phyloP scores from a whole-genome alignment of 2,329 filamentous ascomycete species.

The Furcasterigmium furcatum region DNA sequence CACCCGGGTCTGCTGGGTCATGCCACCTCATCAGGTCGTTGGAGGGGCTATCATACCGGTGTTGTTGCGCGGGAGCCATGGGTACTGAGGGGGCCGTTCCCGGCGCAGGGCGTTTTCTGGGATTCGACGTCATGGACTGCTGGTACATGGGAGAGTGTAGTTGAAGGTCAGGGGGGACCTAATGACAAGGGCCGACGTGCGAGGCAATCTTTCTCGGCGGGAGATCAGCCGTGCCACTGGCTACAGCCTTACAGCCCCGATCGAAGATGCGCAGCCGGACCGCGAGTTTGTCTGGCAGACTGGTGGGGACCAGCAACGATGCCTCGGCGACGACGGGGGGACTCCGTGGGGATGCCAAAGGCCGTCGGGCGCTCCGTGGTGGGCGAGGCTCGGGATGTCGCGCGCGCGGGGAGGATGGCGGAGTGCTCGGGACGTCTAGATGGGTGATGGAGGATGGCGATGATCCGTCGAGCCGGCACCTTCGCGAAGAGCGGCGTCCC shows the following conservation, averaged over 20 bases:
- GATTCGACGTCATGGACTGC: conserved; percentile 44
- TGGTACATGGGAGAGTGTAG: conserved; percentile 8
- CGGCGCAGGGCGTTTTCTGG: conserved; percentile 72
- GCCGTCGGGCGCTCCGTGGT: too few species aligned
- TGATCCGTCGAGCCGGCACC: too few species aligned
- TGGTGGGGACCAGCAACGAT: not conserved
- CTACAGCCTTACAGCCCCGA: not conserved
- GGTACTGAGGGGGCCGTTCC: conserved; percentile 64
- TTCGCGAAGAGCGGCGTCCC: too few species aligned
- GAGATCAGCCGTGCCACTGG: not conserved
- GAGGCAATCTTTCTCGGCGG: not conserved
- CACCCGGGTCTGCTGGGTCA: conserved; percentile 28
- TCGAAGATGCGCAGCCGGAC: not conserved
- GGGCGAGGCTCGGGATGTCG: too few species aligned
- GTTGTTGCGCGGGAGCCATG: conserved; percentile 45
- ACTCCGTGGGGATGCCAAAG: too few species aligned
- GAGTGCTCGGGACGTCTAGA: not conserved
- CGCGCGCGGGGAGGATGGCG: not conserved
- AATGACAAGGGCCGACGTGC: too few species aligned
- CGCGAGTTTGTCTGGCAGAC: not conserved
- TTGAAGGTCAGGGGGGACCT: too few species aligned
- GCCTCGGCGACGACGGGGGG: not conserved
- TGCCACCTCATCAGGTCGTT: conserved; percentile 47
- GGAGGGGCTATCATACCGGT: conserved; percentile 36
- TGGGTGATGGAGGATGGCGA: not conserved